phyloP scores from a whole-genome alignment of 2,329 filamentous ascomycete genomes.

The Botryotinia calthae region DNA sequence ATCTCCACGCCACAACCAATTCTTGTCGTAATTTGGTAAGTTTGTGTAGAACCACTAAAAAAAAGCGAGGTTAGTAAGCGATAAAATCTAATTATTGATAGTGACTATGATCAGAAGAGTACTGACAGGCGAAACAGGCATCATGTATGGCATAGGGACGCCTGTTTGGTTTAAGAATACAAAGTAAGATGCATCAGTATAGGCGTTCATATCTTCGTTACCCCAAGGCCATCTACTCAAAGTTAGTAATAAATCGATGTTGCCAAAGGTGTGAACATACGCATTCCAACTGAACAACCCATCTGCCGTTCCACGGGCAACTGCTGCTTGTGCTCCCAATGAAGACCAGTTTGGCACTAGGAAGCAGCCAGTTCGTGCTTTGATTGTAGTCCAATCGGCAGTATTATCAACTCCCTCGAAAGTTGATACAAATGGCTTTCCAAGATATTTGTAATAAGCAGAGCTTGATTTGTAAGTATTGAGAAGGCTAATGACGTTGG shows the following conservation, averaged over 20 bases:
- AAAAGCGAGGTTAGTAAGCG: neutral
- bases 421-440: neutral
- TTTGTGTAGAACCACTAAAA: slow-evolving; percentile 8
- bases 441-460: neutral
- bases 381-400: slow-evolving; percentile 1
- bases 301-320: neutral
- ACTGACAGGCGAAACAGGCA: slow-evolving; percentile 1
- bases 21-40: neutral
- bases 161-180: neutral
- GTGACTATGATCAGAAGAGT: neutral
- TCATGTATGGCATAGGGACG: neutral
- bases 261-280: neutral
- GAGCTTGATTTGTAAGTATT: neutral
- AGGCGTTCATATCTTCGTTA: neutral
- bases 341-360: neutral
- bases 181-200: slow-evolving; percentile 1
- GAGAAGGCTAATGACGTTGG: neutral
- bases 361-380: neutral
- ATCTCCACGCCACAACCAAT: slow-evolving; percentile 6
- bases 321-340: neutral
- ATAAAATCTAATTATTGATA: neutral
- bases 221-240: slow-evolving; percentile 11
- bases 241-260: neutral
- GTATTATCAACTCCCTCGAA: neutral
- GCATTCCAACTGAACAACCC: slow-evolving; percentile 2